Evolutionary conservation across 208 protist species (phyloP), one percentile per base, ranked within the genome.

Genomic region (Tritrichomonas foetus): DNA sequence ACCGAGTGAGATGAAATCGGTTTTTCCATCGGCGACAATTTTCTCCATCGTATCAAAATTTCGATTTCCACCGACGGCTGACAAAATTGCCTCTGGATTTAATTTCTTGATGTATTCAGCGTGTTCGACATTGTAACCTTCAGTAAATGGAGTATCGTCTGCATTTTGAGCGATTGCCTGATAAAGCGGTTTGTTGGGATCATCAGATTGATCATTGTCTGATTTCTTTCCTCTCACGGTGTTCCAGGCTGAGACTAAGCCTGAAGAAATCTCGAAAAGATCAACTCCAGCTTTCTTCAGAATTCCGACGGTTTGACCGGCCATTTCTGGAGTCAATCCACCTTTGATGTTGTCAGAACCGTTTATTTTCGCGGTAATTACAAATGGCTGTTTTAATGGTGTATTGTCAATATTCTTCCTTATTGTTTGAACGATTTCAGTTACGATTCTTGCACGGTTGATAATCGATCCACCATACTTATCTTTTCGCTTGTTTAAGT

Each of bases 261-360:
- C 78, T 22, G n/a, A 89, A 33, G 78, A 89, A 89, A 89, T 30
- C 41, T 89, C 78, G 22, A 89, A 44, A 39, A 57, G 39, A 61
- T 89, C 78, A n/a, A 89, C 33, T n/a, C 20, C 41, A 11, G 41
- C 20, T 0, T 20, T 1, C 2, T 61, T 61, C 5, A 61, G 53
- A 61, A 53, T 14, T 39, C 3, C 9, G 1, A 89, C 8, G 27
- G 53, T 39, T 50, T 89, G 11, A 9, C 27, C 41, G 9, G 41
- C 44, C 41, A 89, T 89, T 0, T 47, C 78, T 61, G 78, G 78
- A 27, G 78, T 89, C 14, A 89, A 41, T 20, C 78, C 78, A 0
- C 78, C 78, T 57, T 89, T 47, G 16, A 39, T 9, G 16, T n/a
- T 27, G 39, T 89, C 78, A 36, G 41, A 33, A 27, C 78, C 78